These are phyloP conservation scores for Medicago lupulina DNA, from an alignment of 306 rosid genomes.

Conservation along the genomic window DNA sequence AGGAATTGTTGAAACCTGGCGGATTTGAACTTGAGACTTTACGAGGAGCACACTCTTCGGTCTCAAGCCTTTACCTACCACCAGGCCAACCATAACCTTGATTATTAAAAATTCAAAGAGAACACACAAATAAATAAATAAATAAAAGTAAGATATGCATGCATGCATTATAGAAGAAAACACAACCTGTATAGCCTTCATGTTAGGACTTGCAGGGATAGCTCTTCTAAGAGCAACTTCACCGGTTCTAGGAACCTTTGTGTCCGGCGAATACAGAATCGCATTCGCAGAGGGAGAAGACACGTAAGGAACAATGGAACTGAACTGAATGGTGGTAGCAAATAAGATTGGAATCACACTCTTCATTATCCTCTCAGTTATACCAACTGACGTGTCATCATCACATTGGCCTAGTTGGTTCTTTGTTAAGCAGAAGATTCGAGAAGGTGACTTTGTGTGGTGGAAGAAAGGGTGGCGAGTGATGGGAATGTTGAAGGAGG, in stretches of 20 bases:
- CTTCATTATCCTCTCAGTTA: conserved; percentile 47
- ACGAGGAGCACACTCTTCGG: no score
- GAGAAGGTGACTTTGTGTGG: conserved; percentile 30
- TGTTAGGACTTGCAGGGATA: conserved; percentile 85
- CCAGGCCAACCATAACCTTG: no score
- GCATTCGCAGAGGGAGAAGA: conserved; percentile 62
- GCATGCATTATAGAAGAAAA: no score
- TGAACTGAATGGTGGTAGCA: conserved; percentile 57
- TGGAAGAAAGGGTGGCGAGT: conserved; percentile 43
- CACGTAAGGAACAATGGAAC: conserved; percentile 50
- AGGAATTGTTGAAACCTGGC: background rate
- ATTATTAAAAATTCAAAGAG: background rate
- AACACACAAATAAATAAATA: background rate
- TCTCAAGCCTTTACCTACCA: no score
- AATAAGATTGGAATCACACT: conserved; percentile 60
- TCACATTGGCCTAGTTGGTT: conserved; percentile 23
- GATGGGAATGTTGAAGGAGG: conserved; percentile 46
- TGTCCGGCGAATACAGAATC: conserved; percentile 86
- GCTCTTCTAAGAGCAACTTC: conserved; percentile 90
- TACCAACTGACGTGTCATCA: conserved; percentile 36
- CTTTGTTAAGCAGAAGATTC: conserved; percentile 50
- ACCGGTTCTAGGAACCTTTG: conserved; percentile 89
- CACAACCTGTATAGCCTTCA: conserved; percentile 82
- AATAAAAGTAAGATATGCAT: no score
- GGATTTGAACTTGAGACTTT: background rate